Base-by-base conservation (phyloP, 208 protist genomes). In the Acanthamoeba triangularis region DNA sequence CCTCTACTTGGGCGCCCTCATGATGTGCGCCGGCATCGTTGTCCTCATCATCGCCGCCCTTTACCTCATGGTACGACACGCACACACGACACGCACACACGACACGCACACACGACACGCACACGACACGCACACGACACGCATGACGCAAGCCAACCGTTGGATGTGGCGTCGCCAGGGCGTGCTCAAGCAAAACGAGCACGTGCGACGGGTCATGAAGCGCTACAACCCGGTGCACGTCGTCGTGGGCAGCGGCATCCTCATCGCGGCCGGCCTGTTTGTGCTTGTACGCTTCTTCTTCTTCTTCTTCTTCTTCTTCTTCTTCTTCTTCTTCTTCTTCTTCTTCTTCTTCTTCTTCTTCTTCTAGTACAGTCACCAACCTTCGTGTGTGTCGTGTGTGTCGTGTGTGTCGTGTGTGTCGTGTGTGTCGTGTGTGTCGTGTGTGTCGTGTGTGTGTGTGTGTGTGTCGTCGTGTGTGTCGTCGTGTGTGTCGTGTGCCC, bases 181-280 rank as follows among this genome's bases (percentile, higher is more conserved):
- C 37, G 80, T 56, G 20, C 80, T 88, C 49, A 63, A 52, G 44
- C 25, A 56, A 88, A 88, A 88, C 35, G 52, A 65, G 44, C 41
- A 35, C 80, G 25, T 88, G 41, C 25, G 52, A 23, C 49, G 25
- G 37, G 61, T 88, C 80, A 88, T 88, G 80, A 63, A 52, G 44
- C 80, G 80, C 44, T 88, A 88, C 52, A 88, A 88, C 35, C 80
- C 44, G 3, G 80, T 88, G 41, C 80, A 88, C 44, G 80, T 88
- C 11, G 28, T 88, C 25, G 80, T 88, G n/a, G 80, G 80, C 52
- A 63, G 49, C 44, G 80, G 37, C 14, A 88, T 88, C 35, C 44
- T 88, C 41, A 37, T 88, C 25, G 49, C 52, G 13, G 80, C 80
- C 30, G 80, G 80, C 35, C 80, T 88, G 80, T 30, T 56, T 23